Evolutionary conservation across 2,329 filamentous ascomycete species (phyloP).

Genomic region (Zopfia rhizophila): DNA sequence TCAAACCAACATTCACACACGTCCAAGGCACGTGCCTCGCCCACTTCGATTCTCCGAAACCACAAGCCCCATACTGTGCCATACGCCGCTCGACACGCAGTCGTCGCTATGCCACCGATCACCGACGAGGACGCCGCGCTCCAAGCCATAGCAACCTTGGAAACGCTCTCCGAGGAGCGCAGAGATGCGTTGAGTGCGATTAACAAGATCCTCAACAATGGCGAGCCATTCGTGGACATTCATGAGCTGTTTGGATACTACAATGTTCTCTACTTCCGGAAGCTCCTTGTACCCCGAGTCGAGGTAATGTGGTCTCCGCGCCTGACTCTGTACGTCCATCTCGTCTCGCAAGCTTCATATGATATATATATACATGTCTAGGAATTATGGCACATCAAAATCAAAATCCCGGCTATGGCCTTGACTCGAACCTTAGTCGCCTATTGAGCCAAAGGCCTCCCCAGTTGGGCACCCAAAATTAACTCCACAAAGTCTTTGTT

Average conservation of each 20-base stretch:
- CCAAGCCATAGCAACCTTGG: conserved; percentile 49
- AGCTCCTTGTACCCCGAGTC: conserved; percentile 51
- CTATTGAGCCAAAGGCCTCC: no score
- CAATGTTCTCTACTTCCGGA: conserved; percentile 56
- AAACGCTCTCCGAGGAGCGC: conserved; percentile 46
- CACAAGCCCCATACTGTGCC: conserved; percentile 2
- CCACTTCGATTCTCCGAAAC: conserved; percentile 17
- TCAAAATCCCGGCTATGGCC: no score
- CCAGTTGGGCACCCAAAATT: no score
- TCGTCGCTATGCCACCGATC: conserved; percentile 45
- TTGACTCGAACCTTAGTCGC: no score
- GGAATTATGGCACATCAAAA: no score
- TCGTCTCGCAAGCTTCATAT: conserved; percentile 15
- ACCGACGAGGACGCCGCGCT: conserved; percentile 56
- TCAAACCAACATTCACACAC: conserved; percentile 19
- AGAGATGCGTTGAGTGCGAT: conserved; percentile 45
- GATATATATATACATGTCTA: conserved; percentile 17
- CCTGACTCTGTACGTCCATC: conserved; percentile 51
- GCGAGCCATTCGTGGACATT: conserved; percentile 54
- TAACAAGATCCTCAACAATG: conserved; percentile 48
- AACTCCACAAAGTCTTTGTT: no score
- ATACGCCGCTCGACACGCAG: neutral
- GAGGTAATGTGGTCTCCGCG: conserved; percentile 56
- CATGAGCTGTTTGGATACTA: conserved; percentile 54
- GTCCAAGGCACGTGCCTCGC: neutral